Base-by-base conservation (phyloP, 345 rosid genomes). In the Pugionium cornutum region DNA sequence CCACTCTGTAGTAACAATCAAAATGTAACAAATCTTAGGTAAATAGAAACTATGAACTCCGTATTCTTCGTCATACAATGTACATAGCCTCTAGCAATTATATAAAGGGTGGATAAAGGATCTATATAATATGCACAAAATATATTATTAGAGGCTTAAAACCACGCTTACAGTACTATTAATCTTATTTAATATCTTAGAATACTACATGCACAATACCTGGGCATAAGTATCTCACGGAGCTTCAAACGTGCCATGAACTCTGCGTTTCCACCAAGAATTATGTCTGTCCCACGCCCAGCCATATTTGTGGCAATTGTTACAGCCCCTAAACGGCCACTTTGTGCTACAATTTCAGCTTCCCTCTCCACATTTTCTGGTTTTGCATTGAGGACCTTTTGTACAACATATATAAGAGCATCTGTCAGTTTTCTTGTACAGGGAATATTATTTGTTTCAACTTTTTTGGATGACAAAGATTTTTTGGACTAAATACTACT, bases 341-440 rank as follows among this genome's bases (percentile, higher is more conserved):
- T 92, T 77, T 92, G 98, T 50, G 96, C 97, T 65, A 92, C 98
- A 72, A 92, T 92, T 82, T 92, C 98, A 39, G 98, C 98, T 85
- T 92, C 98, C 79, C 98, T 86, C 81, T 92, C 98, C 73, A 92
- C 98, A 83, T 92, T 92, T 81, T 92, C 97, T 39, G 98, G 98
- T 77, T 92, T 92, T 49, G 98, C 98, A 80, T 92, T 92, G 67
- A 92, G 97, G 62, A 92, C 96, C 98, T 92, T 63, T 62, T 78
- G 40, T 48, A 61, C 66, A 57, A 70, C 47, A 71, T 59, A 72
- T 4, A 66, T 53, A 46, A 53, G 46, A 46, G 44, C 62, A 44
- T 34, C 44, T 31, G 58, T 60, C 63, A 66, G 68, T 45, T 39
- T 73, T 35, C 66, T 65, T 65, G 28, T 9, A 72, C 34, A 65